Evolutionary conservation across 2,329 filamentous ascomycete genomes (phyloP).

Genomic region (Alternaria triticina): DNA sequence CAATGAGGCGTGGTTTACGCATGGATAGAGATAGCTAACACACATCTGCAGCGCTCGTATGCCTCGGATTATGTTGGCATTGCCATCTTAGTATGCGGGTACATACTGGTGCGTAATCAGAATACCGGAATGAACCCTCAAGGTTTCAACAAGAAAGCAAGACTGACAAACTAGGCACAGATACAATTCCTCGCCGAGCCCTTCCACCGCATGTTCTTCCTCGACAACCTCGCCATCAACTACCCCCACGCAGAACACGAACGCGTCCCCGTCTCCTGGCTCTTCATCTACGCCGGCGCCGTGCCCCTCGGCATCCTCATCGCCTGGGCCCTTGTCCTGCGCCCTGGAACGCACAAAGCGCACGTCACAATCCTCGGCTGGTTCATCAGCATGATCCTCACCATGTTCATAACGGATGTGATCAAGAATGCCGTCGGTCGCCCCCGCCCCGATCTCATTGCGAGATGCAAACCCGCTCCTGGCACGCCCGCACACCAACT

Average conservation of each 20-base stretch:
- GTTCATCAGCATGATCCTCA: slow-evolving; percentile 73
- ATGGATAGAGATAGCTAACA: slow-evolving; percentile 13
- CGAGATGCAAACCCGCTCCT: slow-evolving; percentile 77
- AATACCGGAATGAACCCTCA: no score
- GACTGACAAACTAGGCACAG: slow-evolving; percentile 48
- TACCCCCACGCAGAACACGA: slow-evolving; percentile 87
- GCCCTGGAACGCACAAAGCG: slow-evolving; percentile 75
- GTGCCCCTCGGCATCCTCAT: slow-evolving; percentile 73
- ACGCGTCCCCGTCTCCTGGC: slow-evolving; percentile 78
- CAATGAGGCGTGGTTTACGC: background rate
- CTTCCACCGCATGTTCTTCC: slow-evolving; percentile 92
- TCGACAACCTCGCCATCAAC: slow-evolving; percentile 82
- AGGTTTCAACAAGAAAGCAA: background rate
- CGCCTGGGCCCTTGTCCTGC: slow-evolving; percentile 67
- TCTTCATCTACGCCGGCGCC: slow-evolving; percentile 78
- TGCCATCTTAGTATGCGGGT: slow-evolving; percentile 69
- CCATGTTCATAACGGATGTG: slow-evolving; percentile 80
- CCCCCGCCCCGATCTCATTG: slow-evolving; percentile 84
- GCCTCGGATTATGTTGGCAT: slow-evolving; percentile 88
- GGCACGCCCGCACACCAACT: slow-evolving; percentile 63
- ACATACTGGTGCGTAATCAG: slow-evolving; percentile 61
- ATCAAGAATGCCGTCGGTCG: slow-evolving; percentile 88
- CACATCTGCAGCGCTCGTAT: slow-evolving; percentile 70
- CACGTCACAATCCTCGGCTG: slow-evolving; percentile 87
- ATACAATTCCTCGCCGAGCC: slow-evolving; percentile 75